Evolutionary conservation across 73 alveolate genomes (phyloP).

Genomic region (Paramecium sexaurelia): DNA sequence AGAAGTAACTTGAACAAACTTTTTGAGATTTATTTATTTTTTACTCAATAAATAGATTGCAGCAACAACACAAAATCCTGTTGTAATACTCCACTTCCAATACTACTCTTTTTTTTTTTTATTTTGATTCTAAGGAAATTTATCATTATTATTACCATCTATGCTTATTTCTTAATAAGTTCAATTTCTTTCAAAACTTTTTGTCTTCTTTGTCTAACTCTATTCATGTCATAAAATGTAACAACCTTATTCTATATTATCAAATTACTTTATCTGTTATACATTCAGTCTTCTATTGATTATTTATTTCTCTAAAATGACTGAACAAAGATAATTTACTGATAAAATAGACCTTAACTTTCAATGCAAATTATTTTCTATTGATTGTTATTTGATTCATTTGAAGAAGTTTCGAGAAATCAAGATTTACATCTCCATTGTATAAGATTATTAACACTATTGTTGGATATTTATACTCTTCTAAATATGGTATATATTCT

Average conservation of each 20-base stretch:
- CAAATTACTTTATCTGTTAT: conserved; percentile 38
- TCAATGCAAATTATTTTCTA: background rate
- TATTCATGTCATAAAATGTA: conserved; percentile 56
- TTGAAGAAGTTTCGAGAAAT: background rate
- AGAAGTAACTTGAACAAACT: conserved; percentile 11
- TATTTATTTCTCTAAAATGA: conserved; percentile 10
- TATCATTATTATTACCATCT: background rate
- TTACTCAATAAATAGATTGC: conserved; percentile 8
- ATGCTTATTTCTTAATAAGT: background rate
- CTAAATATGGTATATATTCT: conserved; percentile 46
- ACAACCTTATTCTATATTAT: conserved; percentile 1
- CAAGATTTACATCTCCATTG: conserved; percentile 50
- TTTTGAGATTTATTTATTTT: conserved; percentile 22
- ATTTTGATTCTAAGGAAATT: background rate
- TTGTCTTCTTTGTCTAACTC: conserved; percentile 25
- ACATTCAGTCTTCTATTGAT: conserved; percentile 42
- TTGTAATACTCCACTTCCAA: background rate
- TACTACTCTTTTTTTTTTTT: background rate
- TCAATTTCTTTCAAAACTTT: conserved; percentile 31
- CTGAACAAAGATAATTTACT: conserved; percentile 31
- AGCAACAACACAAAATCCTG: background rate
- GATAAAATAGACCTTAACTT: background rate
- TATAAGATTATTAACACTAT: background rate
- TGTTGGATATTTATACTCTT: background rate
- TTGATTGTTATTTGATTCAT: conserved; percentile 5